Percentiles rank a stretch among this genome's conserved stretches.
These are phyloP conservation scores for Boletus subcaerulescens DNA, from an alignment of 768 basidiomycete species.

Conservation along the genomic window DNA sequence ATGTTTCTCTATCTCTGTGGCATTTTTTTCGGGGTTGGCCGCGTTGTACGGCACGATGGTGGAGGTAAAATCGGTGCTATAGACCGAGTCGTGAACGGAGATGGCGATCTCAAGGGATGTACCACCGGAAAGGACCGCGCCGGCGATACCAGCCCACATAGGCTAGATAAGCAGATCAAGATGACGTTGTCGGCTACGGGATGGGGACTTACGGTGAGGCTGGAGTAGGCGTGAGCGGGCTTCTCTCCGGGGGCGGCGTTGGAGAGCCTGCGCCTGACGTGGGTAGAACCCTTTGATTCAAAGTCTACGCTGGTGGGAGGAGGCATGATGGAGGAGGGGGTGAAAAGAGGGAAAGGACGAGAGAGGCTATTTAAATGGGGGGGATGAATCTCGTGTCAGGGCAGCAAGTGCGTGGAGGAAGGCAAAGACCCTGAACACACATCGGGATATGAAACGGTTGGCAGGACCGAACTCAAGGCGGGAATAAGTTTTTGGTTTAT, in stretches of 20 bases:
- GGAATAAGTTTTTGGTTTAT: too few species aligned
- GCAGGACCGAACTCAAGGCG: background rate
- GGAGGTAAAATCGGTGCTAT: constrained; percentile 76
- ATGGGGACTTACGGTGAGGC: constrained; percentile 55
- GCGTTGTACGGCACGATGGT: constrained; percentile 49
- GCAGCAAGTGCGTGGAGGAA: too few species aligned
- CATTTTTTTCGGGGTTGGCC: constrained; percentile 52
- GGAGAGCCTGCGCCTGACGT: constrained; percentile 67
- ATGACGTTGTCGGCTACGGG: background rate
- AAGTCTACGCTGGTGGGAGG: constrained; percentile 45
- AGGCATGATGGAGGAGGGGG: constrained; percentile 44
- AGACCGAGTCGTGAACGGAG: constrained; percentile 83
- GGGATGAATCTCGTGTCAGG: background rate
- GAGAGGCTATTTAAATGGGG: constrained; percentile 33
- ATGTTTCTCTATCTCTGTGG: constrained; percentile 58
- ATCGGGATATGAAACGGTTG: constrained; percentile 8
- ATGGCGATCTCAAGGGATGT: constrained; percentile 68
- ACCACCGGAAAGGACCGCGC: constrained; percentile 55
- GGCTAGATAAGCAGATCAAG: constrained; percentile 46
- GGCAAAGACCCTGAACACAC: constrained; percentile 29
- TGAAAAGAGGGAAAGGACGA: constrained; percentile 10
- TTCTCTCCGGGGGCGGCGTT: constrained; percentile 44
- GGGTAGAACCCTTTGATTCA: constrained; percentile 60
- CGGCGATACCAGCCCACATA: constrained; percentile 86
- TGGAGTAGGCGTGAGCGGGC: constrained; percentile 58